Evolutionary conservation across 2,329 filamentous ascomycete species (phyloP), one percentile per base, ranked within the genome.

Genomic region (Fonsecaea monophora): DNA sequence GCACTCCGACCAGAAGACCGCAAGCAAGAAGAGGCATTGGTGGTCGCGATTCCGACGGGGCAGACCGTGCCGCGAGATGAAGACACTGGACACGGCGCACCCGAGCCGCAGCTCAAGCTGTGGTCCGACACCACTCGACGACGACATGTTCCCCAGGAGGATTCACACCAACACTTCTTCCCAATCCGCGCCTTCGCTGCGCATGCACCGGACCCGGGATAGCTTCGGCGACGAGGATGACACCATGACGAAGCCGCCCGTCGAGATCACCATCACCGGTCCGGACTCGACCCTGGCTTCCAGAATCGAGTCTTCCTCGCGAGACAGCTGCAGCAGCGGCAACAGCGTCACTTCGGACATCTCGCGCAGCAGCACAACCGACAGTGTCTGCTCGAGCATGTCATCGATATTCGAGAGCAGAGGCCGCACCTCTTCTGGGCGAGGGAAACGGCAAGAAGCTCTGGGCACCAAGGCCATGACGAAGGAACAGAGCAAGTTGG

Each of bases 1-100:
- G 7, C 3, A 25, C 45, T 9, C 4, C 45, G 5, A 25, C 18
- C 18, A 50, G 45, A 30, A 25, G 45, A 50, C n/a, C 10, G 21
- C 2, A 10, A 50, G 13, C 15, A 25, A 57, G 38, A 57, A 40
- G 54, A 57, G 38, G 54, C 32, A 57, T 37, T 57, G 54, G 54
- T 57, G 54, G 54, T 57, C 34, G 13, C 54, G 54, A 15, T 10
- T 50, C 45, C 45, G 45, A 6, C 10, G 25, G 18, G 45, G 18
- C 8, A 50, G 45, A 12, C 45, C 45, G 18, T 50, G 45, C 10
- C 45, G 45, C 18, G 21, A 50, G 45, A 50, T 50, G 45, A 12
- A 50, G 45, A 25, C 45, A 18, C 45, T 50, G 45, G 45, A 50
- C 18, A 50, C 45, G 8, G 45, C 45, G 2, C 45, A 25, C 3